phyloP scores from a whole-genome alignment of 495 filamentous ascomycete genomes.

The Lindgomyces ingoldianus region DNA sequence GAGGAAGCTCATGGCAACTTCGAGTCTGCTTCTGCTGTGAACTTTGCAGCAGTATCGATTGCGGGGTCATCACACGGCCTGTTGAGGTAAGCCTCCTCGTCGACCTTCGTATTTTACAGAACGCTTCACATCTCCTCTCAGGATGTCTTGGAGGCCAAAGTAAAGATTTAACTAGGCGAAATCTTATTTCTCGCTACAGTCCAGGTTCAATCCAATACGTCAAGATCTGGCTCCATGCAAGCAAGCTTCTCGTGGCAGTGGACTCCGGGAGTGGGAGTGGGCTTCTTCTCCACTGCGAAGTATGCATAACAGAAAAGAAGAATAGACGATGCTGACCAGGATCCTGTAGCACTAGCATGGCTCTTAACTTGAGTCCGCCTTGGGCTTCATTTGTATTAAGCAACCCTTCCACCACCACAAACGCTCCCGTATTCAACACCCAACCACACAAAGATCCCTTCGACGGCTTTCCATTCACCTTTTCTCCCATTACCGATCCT shows the following conservation, averaged over 20 bases:
- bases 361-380: neutral
- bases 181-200: no score
- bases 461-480: neutral
- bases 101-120: neutral
- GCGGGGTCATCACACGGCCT: neutral
- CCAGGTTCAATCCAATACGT: no score
- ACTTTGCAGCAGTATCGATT: neutral
- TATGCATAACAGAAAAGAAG: neutral
- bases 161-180: no score
- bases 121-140: neutral
- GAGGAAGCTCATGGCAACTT: neutral
- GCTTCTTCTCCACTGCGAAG: neutral
- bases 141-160: neutral
- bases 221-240: no score
- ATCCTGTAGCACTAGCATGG: neutral
- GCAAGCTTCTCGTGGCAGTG: no score
- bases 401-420: neutral
- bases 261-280: no score
- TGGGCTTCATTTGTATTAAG: neutral
- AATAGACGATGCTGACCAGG: neutral
- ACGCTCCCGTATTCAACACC: neutral
- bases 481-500: neutral
- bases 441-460: constrained; percentile 4
- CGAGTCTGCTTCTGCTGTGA: neutral
- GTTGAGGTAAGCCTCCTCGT: neutral